Evolutionary conservation across 106 monocot genomes (phyloP).

Genomic region (Dioscorea alata): DNA sequence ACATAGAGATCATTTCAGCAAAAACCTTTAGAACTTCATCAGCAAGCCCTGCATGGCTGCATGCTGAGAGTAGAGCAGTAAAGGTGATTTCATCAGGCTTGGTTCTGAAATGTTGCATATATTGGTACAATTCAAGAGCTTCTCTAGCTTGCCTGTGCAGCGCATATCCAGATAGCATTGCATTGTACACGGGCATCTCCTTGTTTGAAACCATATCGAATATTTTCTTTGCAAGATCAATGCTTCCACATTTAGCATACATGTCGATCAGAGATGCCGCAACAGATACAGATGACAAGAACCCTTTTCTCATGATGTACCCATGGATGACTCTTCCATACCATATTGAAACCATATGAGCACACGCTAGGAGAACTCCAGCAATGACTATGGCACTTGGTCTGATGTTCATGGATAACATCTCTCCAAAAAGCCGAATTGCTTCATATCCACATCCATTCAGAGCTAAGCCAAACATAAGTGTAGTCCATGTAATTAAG

Average conservation of each 20-base stretch:
- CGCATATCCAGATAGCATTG: constrained; percentile 24
- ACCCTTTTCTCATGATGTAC: constrained; percentile 18
- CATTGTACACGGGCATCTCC: constrained; percentile 18
- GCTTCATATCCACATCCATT: constrained; percentile 33
- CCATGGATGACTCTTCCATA: constrained; percentile 32
- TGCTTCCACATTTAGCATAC: constrained; percentile 43
- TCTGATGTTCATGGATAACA: constrained; percentile 21
- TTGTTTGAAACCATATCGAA: constrained; percentile 16
- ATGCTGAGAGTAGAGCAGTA: constrained; percentile 22
- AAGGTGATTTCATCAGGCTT: constrained; percentile 24
- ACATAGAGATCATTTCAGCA: constrained; percentile 15
- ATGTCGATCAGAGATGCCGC: constrained; percentile 27
- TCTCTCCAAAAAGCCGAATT: constrained; percentile 22
- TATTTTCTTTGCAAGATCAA: constrained; percentile 11
- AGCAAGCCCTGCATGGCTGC: constrained; percentile 18
- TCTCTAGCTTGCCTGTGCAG: constrained; percentile 21
- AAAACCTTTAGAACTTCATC: constrained; percentile 25
- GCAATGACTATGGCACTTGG: constrained; percentile 20
- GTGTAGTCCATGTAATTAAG: constrained; percentile 30
- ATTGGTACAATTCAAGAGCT: constrained; percentile 9
- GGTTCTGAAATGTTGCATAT: constrained; percentile 13
- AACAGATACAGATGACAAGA: constrained; percentile 13
- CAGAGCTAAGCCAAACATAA: constrained; percentile 29
- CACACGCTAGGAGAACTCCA: constrained; percentile 26
- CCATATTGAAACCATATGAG: constrained; percentile 2